A percentile compares a stretch with the other conserved stretches of the same genome.
phyloP scores from a whole-genome alignment of 768 basidiomycete genomes.

The Dioszegia hungarica region DNA sequence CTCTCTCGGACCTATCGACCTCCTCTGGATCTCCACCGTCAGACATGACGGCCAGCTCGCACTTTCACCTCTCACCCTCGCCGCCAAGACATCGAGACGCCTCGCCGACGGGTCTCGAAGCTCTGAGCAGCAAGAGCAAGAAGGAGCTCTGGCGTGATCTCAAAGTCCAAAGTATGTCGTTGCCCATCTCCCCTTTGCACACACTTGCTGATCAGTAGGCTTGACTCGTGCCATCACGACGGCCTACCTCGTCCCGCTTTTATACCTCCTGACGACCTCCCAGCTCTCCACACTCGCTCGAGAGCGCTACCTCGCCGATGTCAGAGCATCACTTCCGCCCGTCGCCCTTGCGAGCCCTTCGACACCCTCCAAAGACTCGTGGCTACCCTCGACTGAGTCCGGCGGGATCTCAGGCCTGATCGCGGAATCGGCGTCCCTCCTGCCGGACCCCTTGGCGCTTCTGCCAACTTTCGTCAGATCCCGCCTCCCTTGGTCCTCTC shows the following conservation, averaged over 20 bases:
- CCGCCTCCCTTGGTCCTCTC: conserved; percentile 10
- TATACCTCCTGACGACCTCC: conserved; percentile 76
- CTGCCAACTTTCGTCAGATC: conserved; percentile 16
- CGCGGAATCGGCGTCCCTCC: conserved; percentile 9
- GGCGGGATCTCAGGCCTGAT: conserved; percentile 27
- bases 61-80: conserved; percentile 19
- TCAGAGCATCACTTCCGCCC: conserved; percentile 49
- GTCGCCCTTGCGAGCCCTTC: no score
- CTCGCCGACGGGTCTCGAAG: not conserved
- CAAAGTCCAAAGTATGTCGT: conserved; percentile 69
- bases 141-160: conserved; percentile 77
- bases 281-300: conserved; percentile 83
- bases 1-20: conserved; percentile 37
- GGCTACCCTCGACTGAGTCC: conserved; percentile 17
- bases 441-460: conserved; percentile 21
- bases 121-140: conserved; percentile 24
- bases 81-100: not conserved
- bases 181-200: not conserved
- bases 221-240: conserved; percentile 82
- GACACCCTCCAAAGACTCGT: not conserved
- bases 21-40: conserved; percentile 31
- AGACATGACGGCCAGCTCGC: conserved; percentile 23
- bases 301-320: conserved; percentile 58
- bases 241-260: conserved; percentile 76
- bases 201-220: conserved; percentile 53